These are phyloP conservation scores for Boechera retrofracta DNA, from an alignment of 345 rosid species.

Conservation along the genomic window DNA sequence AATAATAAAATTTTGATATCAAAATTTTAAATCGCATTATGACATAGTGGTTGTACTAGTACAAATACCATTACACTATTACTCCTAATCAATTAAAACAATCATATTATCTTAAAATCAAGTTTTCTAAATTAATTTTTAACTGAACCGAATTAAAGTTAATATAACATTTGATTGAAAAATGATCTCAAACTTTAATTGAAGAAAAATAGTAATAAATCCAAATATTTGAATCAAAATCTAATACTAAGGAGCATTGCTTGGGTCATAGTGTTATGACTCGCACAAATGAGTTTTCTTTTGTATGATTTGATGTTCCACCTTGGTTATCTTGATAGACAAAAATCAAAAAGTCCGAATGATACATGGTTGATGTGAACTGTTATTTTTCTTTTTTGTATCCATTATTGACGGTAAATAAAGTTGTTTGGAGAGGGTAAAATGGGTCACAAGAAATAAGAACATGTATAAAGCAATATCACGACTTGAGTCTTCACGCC, in stretches of 20 bases:
- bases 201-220: background rate
- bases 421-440: conserved; percentile 19
- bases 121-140: background rate
- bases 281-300: background rate
- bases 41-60: no score
- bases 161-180: background rate
- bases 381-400: background rate
- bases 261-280: background rate
- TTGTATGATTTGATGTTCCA: background rate
- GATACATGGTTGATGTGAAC: conserved; percentile 11
- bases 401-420: conserved; percentile 13
- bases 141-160: background rate
- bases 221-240: background rate
- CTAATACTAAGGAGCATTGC: background rate
- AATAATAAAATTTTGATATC: background rate
- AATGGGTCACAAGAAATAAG: conserved; percentile 22
- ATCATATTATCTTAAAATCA: background rate
- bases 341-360: background rate
- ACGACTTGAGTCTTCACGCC: conserved; percentile 28
- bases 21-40: background rate
- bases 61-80: background rate
- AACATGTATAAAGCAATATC: conserved; percentile 27
- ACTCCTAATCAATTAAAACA: background rate
- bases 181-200: background rate
- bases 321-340: background rate